phyloP scores from a whole-genome alignment of 2,329 filamentous ascomycete genomes.

The Tricladium varicosporioides region DNA sequence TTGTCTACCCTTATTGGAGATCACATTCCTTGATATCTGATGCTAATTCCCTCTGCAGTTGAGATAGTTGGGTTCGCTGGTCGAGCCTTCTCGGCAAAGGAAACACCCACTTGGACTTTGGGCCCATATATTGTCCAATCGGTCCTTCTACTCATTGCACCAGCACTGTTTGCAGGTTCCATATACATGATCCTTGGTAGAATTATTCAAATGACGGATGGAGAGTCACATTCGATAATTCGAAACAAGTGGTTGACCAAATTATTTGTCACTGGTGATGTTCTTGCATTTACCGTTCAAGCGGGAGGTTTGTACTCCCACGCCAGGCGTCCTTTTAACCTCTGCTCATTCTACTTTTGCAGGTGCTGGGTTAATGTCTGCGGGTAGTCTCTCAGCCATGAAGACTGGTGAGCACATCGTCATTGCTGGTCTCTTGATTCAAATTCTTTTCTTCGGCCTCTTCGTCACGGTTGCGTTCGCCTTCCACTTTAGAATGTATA shows the following conservation, averaged over 20 bases:
- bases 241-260: conserved; percentile 35
- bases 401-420: conserved; percentile 41
- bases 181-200: conserved; percentile 41
- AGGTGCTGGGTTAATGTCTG: conserved; percentile 2
- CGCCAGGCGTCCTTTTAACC: background rate
- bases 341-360: background rate
- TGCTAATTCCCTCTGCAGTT: background rate
- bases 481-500: conserved; percentile 41
- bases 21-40: no score
- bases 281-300: conserved; percentile 41
- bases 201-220: conserved; percentile 34
- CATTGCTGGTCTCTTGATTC: conserved; percentile 45
- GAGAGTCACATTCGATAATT: conserved; percentile 36
- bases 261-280: conserved; percentile 43
- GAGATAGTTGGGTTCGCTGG: background rate
- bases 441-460: conserved; percentile 47
- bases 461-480: conserved; percentile 42
- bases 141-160: conserved; percentile 36
- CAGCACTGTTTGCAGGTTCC: conserved; percentile 37
- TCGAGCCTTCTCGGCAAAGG: background rate
- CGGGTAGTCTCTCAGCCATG: conserved; percentile 17
- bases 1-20: no score
- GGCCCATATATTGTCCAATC: conserved; percentile 35
- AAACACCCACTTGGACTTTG: conserved; percentile 22
- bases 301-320: background rate